Evolutionary conservation across 2,329 filamentous ascomycete genomes (phyloP).

Genomic region (Sphaceloma murrayae): DNA sequence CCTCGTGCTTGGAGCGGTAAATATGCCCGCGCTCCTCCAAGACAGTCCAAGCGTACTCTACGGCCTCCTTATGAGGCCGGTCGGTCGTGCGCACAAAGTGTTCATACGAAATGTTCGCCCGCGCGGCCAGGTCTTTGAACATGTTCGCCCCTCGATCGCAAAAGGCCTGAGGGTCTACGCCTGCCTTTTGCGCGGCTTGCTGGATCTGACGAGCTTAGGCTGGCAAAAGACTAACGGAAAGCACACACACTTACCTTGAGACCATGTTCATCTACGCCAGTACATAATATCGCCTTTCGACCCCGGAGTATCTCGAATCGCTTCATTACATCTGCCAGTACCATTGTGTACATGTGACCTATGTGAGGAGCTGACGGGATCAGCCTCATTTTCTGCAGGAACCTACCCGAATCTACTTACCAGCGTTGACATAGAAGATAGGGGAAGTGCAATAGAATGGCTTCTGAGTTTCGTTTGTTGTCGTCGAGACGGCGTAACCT

Average conservation of each 20-base stretch:
- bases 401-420: conserved; percentile 39
- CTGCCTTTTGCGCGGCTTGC: conserved; percentile 64
- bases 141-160: conserved; percentile 75
- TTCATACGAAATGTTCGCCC: conserved; percentile 63
- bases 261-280: conserved; percentile 94
- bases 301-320: conserved; percentile 77
- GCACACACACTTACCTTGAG: conserved; percentile 79
- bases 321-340: conserved; percentile 84
- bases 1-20: conserved; percentile 77
- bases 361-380: conserved; percentile 66
- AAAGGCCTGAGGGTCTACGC: conserved; percentile 67
- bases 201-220: too few relatives aligned
- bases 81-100: conserved; percentile 92
- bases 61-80: conserved; percentile 66
- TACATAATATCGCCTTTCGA: conserved; percentile 62
- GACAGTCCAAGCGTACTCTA: conserved; percentile 81
- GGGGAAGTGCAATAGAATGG: conserved; percentile 93
- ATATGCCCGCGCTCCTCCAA: conserved; percentile 67
- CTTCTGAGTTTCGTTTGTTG: conserved; percentile 49
- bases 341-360: conserved; percentile 87
- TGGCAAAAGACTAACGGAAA: conserved; percentile 2
- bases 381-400: not conserved
- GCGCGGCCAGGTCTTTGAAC: conserved; percentile 64
- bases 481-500: conserved; percentile 19
- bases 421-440: conserved; percentile 98